phyloP scores from a whole-genome alignment of 2,329 filamentous ascomycete genomes.

The Aurifilum marmelostoma region DNA sequence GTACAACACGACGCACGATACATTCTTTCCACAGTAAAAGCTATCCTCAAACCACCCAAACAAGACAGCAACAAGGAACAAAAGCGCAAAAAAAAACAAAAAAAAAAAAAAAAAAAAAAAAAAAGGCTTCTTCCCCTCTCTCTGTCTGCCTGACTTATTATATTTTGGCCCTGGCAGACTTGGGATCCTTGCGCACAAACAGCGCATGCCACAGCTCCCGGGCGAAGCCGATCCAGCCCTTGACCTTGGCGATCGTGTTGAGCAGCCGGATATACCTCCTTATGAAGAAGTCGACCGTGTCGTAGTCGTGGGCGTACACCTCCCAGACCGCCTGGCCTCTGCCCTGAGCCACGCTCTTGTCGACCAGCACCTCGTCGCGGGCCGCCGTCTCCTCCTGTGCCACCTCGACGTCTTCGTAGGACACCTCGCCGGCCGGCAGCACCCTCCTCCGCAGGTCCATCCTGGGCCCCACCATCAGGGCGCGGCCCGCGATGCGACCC shows the following conservation, averaged over 20 bases:
- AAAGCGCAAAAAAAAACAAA: neutral
- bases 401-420: slow-evolving; percentile 36
- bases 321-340: slow-evolving; percentile 60
- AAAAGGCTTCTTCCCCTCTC: neutral
- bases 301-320: slow-evolving; percentile 61
- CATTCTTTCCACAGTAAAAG: no score
- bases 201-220: slow-evolving; percentile 38
- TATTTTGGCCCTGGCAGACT: neutral
- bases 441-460: slow-evolving; percentile 37
- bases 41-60: neutral
- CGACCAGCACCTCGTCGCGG: slow-evolving; percentile 27
- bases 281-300: slow-evolving; percentile 59
- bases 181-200: slow-evolving; percentile 9
- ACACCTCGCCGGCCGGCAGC: slow-evolving; percentile 55
- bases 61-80: neutral
- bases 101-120: neutral
- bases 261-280: slow-evolving; percentile 56
- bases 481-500: slow-evolving; percentile 55
- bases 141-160: neutral
- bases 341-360: slow-evolving; percentile 31
- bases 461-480: slow-evolving; percentile 61
- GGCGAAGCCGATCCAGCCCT: slow-evolving; percentile 58
- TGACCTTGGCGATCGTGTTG: slow-evolving; percentile 51
- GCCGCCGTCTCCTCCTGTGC: slow-evolving; percentile 42
- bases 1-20: neutral